These are phyloP conservation scores for Picochlorum costavermella DNA, from an alignment of 139 green algal genomes.

Conservation along the genomic window DNA sequence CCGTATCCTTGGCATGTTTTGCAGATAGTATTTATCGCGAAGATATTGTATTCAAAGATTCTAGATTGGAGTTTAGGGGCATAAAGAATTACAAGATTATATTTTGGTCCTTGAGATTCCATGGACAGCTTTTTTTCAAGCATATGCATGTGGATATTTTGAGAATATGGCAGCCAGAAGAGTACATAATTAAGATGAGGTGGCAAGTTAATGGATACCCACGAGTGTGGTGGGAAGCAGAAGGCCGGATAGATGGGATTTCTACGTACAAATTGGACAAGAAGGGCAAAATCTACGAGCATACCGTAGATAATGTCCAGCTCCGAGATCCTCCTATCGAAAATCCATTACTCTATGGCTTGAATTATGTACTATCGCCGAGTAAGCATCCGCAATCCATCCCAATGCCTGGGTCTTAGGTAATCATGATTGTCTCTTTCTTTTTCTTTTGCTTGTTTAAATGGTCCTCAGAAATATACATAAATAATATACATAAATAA, in stretches of 20 bases:
- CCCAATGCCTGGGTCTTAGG: not conserved
- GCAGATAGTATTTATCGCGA: conserved; percentile 70
- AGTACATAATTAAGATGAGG: conserved; percentile 70
- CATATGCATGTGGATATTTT: conserved; percentile 72
- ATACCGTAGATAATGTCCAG: conserved; percentile 73
- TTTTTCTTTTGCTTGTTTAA: no score
- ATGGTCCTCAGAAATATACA: not conserved
- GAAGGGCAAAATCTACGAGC: conserved; percentile 77
- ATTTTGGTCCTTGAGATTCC: conserved; percentile 85
- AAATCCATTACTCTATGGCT: conserved; percentile 27
- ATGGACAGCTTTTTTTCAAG: conserved; percentile 83
- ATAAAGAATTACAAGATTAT: conserved; percentile 84
- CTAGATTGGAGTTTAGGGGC: conserved; percentile 68
- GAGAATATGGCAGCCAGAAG: conserved; percentile 86
- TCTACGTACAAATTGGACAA: conserved; percentile 86
- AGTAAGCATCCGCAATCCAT: conserved; percentile 6
- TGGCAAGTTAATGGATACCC: conserved; percentile 82
- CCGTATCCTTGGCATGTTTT: conserved; percentile 33
- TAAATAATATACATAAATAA: conserved; percentile 3
- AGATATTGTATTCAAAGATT: conserved; percentile 86
- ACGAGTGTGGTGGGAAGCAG: conserved; percentile 76
- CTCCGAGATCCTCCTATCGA: conserved; percentile 54
- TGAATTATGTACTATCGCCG: conserved; percentile 20
- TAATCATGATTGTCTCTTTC: no score
- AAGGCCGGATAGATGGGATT: conserved; percentile 84